Evolutionary conservation across 805 yeast genomes (phyloP).

Genomic region (Candida vaughaniae): DNA sequence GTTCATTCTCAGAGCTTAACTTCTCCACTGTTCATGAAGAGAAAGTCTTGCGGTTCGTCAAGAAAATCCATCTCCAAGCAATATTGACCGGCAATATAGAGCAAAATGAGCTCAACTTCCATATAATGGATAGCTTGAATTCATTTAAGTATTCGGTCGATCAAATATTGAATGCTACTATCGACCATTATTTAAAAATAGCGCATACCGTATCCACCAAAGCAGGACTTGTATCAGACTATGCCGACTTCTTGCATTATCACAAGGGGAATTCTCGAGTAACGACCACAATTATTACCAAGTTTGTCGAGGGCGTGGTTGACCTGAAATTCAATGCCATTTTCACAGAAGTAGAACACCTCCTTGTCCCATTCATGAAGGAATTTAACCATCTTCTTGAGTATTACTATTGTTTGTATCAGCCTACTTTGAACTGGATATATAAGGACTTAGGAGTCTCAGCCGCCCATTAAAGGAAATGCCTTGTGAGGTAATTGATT

Average conservation of each 20-base stretch:
- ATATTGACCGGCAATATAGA: neutral
- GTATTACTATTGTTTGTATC: conserved; percentile 20
- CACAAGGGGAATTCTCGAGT: conserved; percentile 1
- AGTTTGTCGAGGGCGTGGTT: neutral
- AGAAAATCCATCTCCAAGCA: neutral
- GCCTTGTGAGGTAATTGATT: no score
- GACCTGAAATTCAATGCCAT: neutral
- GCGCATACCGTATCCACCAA: no score
- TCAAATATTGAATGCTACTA: no score
- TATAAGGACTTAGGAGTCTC: conserved; percentile 24
- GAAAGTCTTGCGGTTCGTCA: neutral
- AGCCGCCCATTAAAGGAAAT: no score
- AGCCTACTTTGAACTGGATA: conserved; percentile 29
- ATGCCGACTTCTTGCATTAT: no score
- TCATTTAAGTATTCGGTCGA: no score
- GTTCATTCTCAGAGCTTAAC: neutral
- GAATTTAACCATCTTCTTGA: conserved; percentile 7
- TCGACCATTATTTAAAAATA: no score
- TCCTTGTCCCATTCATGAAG: neutral
- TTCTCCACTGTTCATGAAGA: neutral
- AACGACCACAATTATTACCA: neutral
- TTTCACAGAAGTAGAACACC: neutral
- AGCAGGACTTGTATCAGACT: no score
- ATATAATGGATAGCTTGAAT: no score
- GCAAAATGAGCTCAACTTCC: neutral